phyloP scores from a whole-genome alignment of 2,329 filamentous ascomycete species.

The Chrysosporium queenslandicum region DNA sequence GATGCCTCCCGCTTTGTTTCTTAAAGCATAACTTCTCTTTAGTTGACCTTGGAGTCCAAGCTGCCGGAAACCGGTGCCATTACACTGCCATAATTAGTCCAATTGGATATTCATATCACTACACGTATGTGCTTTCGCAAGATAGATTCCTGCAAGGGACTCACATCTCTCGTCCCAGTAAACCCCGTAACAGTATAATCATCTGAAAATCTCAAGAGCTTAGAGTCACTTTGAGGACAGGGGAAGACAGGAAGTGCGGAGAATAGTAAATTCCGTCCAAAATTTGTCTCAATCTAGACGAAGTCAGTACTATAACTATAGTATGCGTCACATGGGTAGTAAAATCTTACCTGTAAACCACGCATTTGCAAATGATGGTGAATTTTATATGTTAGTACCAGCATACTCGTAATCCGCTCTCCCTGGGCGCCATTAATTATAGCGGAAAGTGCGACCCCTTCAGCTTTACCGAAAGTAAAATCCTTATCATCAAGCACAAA shows the following conservation, averaged over 20 bases:
- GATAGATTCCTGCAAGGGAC: no score
- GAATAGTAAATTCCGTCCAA: constrained; percentile 2
- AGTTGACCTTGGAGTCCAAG: neutral
- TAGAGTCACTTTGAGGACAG: neutral
- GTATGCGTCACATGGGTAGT: no score
- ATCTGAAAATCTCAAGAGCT: neutral
- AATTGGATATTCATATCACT: neutral
- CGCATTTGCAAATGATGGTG: neutral
- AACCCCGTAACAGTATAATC: constrained; percentile 7
- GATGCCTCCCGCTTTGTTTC: neutral
- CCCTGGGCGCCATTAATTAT: constrained; percentile 6
- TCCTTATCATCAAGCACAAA: constrained; percentile 1
- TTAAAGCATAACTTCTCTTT: neutral
- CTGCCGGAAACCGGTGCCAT: neutral
- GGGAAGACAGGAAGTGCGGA: neutral
- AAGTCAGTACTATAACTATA: no score
- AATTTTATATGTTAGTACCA: neutral
- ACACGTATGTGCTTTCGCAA: no score
- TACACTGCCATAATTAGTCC: neutral
- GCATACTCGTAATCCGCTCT: constrained; percentile 6
- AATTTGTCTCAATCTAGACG: constrained; percentile 5
- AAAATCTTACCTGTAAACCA: constrained; percentile 5
- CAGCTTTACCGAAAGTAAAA: neutral
- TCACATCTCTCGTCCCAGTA: constrained; percentile 3
- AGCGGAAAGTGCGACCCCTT: neutral